A percentile compares a stretch with the other conserved stretches of the same genome.
These are phyloP conservation scores for Apiospora pterosperma DNA, from an alignment of 2,329 filamentous ascomycete genomes.

Conservation along the genomic window DNA sequence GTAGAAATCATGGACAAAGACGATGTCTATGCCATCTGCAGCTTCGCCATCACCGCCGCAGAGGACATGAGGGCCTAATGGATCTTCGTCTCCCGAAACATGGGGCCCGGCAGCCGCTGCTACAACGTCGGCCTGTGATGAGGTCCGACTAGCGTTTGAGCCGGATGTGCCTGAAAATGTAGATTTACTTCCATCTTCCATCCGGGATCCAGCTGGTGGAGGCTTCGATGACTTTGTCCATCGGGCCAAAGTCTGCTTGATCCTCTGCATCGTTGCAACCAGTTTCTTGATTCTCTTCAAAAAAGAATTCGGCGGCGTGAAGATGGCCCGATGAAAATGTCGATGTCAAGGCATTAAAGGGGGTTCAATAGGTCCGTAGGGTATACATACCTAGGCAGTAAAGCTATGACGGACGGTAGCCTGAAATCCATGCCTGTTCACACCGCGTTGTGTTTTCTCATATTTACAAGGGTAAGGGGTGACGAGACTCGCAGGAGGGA, in stretches of 20 bases:
- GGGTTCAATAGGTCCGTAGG: too few species aligned
- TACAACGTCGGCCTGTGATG: neutral
- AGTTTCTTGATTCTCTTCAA: too few species aligned
- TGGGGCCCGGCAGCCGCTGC: neutral
- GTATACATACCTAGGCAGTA: too few species aligned
- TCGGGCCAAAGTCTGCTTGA: neutral
- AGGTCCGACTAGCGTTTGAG: neutral
- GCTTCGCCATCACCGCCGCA: neutral
- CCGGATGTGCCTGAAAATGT: neutral
- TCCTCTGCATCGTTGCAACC: slow-evolving; percentile 1
- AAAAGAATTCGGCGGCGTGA: too few species aligned
- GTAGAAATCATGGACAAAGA: slow-evolving; percentile 6
- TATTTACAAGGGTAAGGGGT: too few species aligned
- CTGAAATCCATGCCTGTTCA: too few species aligned
- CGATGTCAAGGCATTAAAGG: too few species aligned
- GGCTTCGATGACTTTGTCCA: neutral
- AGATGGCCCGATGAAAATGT: too few species aligned
- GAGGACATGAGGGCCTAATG: neutral
- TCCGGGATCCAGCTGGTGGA: neutral
- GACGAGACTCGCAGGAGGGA: too few species aligned
- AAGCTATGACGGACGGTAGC: too few species aligned
- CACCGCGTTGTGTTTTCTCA: too few species aligned
- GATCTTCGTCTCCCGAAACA: neutral
- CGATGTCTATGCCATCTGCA: slow-evolving; percentile 1
- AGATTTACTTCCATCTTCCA: neutral